Percentiles rank a stretch among this genome's conserved stretches.
These are phyloP conservation scores for Colletotrichum incanum DNA, from an alignment of 2,329 filamentous ascomycete genomes.

Conservation along the genomic window DNA sequence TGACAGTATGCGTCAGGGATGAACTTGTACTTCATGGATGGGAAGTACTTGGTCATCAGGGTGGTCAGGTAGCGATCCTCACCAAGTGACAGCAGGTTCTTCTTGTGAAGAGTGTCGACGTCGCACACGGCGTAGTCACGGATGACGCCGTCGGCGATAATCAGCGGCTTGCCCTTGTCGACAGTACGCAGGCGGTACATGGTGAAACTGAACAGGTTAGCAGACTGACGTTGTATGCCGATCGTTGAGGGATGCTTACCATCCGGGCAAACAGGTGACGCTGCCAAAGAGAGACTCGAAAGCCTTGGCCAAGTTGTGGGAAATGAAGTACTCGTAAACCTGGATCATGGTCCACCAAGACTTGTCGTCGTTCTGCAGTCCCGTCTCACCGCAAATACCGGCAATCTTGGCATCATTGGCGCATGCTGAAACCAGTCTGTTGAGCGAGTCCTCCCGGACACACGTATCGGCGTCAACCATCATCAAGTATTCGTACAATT, in stretches of 20 bases:
- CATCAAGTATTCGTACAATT: conserved; percentile 95
- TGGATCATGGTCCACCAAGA: conserved; percentile 99
- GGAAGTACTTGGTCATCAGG: conserved; percentile 98
- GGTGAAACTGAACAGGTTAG: conserved; percentile 82
- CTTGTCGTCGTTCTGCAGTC: conserved; percentile 92
- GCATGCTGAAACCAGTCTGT: conserved; percentile 92
- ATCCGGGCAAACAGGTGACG: conserved; percentile 98
- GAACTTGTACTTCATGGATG: conserved; percentile 96
- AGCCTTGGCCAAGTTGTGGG: conserved; percentile 95
- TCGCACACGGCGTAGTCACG: conserved; percentile 89
- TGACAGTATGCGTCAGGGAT: conserved; percentile 92
- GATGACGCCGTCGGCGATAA: conserved; percentile 92
- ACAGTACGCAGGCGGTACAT: conserved; percentile 98
- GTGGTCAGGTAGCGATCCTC: conserved; percentile 98
- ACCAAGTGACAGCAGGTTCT: conserved; percentile 93
- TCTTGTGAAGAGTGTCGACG: conserved; percentile 96
- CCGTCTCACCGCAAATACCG: conserved; percentile 97
- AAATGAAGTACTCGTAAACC: conserved; percentile 99
- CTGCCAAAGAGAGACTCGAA: conserved; percentile 98
- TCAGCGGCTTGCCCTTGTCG: conserved; percentile 93
- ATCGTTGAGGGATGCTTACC: conserved; percentile 73
- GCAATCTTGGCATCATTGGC: conserved; percentile 96
- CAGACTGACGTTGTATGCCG: background rate
- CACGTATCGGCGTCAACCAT: conserved; percentile 99
- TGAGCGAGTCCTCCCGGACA: conserved; percentile 92